These are phyloP conservation scores for Pyronema omphalodes DNA, from an alignment of 495 filamentous ascomycete genomes.

Conservation along the genomic window DNA sequence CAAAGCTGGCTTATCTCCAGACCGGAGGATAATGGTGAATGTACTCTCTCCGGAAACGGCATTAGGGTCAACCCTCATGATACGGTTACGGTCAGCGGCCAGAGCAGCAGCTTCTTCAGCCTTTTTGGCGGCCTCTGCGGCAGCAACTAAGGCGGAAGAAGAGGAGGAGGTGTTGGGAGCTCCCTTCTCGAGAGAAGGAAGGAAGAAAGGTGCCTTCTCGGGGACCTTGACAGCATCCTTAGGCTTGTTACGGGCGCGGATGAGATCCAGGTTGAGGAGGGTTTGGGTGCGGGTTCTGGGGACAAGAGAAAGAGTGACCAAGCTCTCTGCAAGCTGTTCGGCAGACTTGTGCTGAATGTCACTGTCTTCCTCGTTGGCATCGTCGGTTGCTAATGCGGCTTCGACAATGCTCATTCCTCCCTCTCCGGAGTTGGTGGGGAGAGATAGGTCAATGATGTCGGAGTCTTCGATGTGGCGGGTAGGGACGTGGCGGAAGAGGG, in stretches of 20 bases:
- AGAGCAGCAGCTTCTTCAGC: constrained; percentile 6
- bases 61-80: constrained; percentile 31
- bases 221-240: constrained; percentile 78
- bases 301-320: constrained; percentile 75
- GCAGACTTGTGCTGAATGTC: constrained; percentile 22
- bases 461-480: constrained; percentile 61
- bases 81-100: constrained; percentile 34
- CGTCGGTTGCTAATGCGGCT: constrained; percentile 43
- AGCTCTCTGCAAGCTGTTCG: constrained; percentile 52
- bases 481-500: constrained; percentile 71
- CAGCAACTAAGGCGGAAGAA: constrained; percentile 2
- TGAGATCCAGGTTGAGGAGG: constrained; percentile 70
- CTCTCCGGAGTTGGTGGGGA: constrained; percentile 68
- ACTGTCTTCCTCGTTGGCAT: constrained; percentile 30
- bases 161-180: constrained; percentile 15
- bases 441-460: constrained; percentile 42
- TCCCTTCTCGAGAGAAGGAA: constrained; percentile 44
- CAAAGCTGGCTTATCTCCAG: constrained; percentile 35
- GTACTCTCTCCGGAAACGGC: constrained; percentile 31
- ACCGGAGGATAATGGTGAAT: constrained; percentile 13
- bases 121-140: constrained; percentile 8
- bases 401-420: constrained; percentile 51
- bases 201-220: constrained; percentile 90
- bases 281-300: constrained; percentile 87
- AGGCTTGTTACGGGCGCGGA: constrained; percentile 73